Evolutionary conservation across 768 basidiomycete genomes (phyloP), one percentile per base, ranked within the genome.

Genomic region (Suillus brevipes): DNA sequence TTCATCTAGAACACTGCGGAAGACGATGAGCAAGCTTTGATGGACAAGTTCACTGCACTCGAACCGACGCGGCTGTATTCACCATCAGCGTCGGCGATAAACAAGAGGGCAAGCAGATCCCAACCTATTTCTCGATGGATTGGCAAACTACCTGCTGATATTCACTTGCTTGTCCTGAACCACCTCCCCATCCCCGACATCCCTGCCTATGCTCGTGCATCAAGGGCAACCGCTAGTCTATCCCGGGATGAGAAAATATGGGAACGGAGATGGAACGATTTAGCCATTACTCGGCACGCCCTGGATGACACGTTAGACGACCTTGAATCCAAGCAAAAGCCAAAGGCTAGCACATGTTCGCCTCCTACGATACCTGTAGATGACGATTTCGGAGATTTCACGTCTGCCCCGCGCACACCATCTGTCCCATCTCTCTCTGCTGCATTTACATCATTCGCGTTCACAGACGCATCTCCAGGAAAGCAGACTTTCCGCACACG

Each of bases 11-110:
- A 20, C 34, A n/a, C 53, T 59, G 38, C 58, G 38, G 25, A 58
- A 18, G 25, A 40, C 58, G 55, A 16, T 53, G 67, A 56, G 53
- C 70, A 66, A 13, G 63, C 62, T 62, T 65, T 66, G 65, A 92
- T 94, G 92, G 89, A 96, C 79, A 92, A 91, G 77, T 95, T 95
- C 77, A 82, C 87, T n/a, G 85, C 92, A 0, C 85, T 96, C 47
- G 90, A 94, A 73, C 94, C 94, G 4, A 84, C 85, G 28, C 85
- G 82, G 61, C 78, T 90, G 20, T 83, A 88, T 72, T 67, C 74
- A 47, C 69, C 62, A 50, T 71, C 69, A 55, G 71, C 81, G 62
- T 75, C 74, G 3, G 40, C 60, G 5, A 62, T 55, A 2, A 62
- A 38, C n/a, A 63, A 62, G 18, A 49, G 56, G 14, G 20, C 42